Percentiles rank a stretch among this genome's conserved stretches.
Evolutionary conservation across 108 stramenopile genomes (phyloP).

Genomic region (Chaetoceros muelleri): DNA sequence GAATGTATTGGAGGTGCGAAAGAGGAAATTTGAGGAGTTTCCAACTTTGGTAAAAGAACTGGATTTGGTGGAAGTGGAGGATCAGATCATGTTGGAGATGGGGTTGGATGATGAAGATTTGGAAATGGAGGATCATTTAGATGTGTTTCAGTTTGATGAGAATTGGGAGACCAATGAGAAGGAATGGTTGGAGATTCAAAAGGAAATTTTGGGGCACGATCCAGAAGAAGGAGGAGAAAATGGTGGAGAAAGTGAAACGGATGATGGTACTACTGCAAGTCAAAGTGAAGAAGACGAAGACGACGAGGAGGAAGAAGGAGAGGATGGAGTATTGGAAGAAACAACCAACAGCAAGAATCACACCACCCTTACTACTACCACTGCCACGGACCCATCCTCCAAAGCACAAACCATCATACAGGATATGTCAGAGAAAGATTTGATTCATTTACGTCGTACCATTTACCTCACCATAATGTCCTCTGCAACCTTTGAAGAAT

Average conservation of each 20-base stretch:
- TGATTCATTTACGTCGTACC: conserved; percentile 93
- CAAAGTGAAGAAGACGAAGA: conserved; percentile 34
- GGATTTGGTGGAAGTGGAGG: conserved; percentile 95
- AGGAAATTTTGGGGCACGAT: conserved; percentile 87
- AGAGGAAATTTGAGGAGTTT: conserved; percentile 77
- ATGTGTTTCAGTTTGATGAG: conserved; percentile 69
- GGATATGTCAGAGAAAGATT: conserved; percentile 83
- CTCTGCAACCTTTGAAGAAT: conserved; percentile 96
- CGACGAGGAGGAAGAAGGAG: conserved; percentile 41
- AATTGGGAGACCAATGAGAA: conserved; percentile 80
- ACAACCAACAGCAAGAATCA: not conserved
- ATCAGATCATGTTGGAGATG: conserved; percentile 97
- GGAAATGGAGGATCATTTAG: conserved; percentile 76
- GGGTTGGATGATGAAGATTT: conserved; percentile 90
- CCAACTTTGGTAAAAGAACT: conserved; percentile 67
- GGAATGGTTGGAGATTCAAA: conserved; percentile 79
- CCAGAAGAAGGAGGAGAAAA: conserved; percentile 43
- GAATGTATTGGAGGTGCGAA: conserved; percentile 72
- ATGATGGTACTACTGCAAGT: conserved; percentile 34
- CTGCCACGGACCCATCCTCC: not conserved
- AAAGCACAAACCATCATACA: conserved; percentile 27
- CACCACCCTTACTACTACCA: not conserved
- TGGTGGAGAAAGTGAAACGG: conserved; percentile 24
- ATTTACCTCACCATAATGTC: conserved; percentile 99
- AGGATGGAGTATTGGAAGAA: conserved; percentile 13